These are phyloP conservation scores for Klebsormidium nitens DNA, from an alignment of 139 green algal species.

Conservation along the genomic window DNA sequence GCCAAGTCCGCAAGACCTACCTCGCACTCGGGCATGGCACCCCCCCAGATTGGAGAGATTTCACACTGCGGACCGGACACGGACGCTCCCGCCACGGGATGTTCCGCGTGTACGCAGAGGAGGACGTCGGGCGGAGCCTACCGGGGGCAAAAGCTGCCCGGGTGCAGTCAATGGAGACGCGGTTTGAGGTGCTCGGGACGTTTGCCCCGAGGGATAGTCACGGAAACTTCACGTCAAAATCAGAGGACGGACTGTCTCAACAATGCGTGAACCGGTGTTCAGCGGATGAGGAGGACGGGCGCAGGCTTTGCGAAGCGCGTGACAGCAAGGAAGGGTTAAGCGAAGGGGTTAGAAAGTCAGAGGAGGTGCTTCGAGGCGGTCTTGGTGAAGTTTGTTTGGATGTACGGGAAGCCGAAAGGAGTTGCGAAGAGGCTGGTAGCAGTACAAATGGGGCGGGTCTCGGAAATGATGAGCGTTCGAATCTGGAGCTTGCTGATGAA, in stretches of 20 bases:
- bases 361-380: no score
- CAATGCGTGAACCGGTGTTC: not conserved
- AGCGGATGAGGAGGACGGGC: not conserved
- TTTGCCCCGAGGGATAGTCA: no score
- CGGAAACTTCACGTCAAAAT: not conserved
- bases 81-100: constrained; percentile 29
- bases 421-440: no score
- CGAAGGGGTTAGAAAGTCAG: no score
- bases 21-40: constrained; percentile 12
- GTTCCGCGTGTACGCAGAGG: constrained; percentile 31
- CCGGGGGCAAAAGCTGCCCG: constrained; percentile 14
- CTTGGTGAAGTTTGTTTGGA: no score
- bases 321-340: no score
- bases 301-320: not conserved
- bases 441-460: no score
- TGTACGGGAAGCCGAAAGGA: no score
- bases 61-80: constrained; percentile 18
- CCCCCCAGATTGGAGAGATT: constrained; percentile 1
- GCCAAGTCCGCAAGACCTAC: constrained; percentile 20
- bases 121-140: constrained; percentile 32
- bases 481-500: no score
- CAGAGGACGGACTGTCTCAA: not conserved
- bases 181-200: constrained; percentile 7
- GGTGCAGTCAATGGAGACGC: constrained; percentile 19
- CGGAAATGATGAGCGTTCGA: no score